Conservation (phyloP, 192 early-diverging fungal genomes). For the Podila clonocystis region DNA sequence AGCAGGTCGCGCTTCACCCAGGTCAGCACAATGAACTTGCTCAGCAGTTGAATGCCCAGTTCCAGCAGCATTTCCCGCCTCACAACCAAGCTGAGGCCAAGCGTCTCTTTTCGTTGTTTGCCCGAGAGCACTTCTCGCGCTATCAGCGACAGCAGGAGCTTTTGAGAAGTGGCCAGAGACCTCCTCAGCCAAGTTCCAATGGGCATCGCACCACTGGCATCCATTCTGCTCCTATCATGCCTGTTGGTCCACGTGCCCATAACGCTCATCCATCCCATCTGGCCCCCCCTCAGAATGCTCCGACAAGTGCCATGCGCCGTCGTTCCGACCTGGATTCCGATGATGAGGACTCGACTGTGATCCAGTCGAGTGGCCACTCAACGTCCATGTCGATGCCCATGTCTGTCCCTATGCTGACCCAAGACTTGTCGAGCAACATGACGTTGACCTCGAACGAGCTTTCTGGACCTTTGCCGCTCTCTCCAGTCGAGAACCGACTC, state of each 20-base stretch:
- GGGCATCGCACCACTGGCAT: not conserved
- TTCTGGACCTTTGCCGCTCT: constrained; percentile 20
- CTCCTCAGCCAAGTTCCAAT: not conserved
- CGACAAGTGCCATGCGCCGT: constrained; percentile 23
- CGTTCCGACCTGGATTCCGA: constrained; percentile 44
- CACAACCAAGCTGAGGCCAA: constrained; percentile 45
- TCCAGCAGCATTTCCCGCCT: constrained; percentile 42
- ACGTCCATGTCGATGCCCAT: constrained; percentile 8
- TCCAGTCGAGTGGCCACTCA: constrained; percentile 10
- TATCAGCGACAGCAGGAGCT: constrained; percentile 45
- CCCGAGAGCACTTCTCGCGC: constrained; percentile 34
- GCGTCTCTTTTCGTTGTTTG: constrained; percentile 38
- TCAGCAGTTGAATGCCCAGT: constrained; percentile 38
- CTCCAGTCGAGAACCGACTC: constrained; percentile 15
- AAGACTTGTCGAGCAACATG: constrained; percentile 44
- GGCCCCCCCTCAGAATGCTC: not conserved
- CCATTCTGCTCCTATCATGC: not conserved
- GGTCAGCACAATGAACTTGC: constrained; percentile 46
- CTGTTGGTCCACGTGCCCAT: not conserved
- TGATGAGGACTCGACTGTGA: constrained; percentile 16
- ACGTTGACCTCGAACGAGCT: constrained; percentile 22
- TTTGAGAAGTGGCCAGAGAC: constrained; percentile 12
- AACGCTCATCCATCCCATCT: not conserved
- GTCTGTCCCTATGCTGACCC: constrained; percentile 45
- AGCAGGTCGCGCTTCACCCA: constrained; percentile 42